phyloP scores from a whole-genome alignment of 2,329 filamentous ascomycete species.

The Aspergillus aculeatinus region DNA sequence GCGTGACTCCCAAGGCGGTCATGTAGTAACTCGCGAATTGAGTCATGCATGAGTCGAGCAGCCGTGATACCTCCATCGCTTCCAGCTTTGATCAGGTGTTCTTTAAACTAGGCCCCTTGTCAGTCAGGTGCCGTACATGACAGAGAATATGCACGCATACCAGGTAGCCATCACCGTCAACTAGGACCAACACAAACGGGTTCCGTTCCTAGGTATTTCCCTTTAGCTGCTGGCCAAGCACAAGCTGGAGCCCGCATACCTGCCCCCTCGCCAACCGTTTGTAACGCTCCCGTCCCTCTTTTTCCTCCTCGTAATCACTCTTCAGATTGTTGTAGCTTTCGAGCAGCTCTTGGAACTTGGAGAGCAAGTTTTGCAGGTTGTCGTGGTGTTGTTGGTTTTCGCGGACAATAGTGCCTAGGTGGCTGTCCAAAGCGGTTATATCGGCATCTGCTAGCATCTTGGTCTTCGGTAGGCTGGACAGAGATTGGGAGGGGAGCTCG shows the following conservation, averaged over 20 bases:
- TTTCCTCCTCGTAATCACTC: constrained; percentile 58
- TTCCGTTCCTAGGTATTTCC: constrained; percentile 45
- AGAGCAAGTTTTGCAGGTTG: constrained; percentile 34
- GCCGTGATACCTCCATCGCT: constrained; percentile 57
- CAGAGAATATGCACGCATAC: constrained; percentile 16
- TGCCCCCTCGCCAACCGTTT: constrained; percentile 52
- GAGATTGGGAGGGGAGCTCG: too few relatives aligned
- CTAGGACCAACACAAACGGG: constrained; percentile 60
- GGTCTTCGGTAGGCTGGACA: background rate
- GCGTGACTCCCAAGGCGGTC: constrained; percentile 45
- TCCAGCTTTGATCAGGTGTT: constrained; percentile 49
- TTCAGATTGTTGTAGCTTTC: constrained; percentile 56
- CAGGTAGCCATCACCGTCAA: constrained; percentile 63
- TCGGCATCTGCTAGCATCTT: constrained; percentile 22
- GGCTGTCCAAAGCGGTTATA: constrained; percentile 16
- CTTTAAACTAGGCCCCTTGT: constrained; percentile 55
- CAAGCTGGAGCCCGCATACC: constrained; percentile 23
- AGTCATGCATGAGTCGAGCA: constrained; percentile 54
- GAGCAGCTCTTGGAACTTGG: constrained; percentile 49
- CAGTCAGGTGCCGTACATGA: constrained; percentile 50
- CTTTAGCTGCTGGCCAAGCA: constrained; percentile 6
- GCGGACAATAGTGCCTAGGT: constrained; percentile 12
- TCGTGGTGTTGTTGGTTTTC: constrained; percentile 33
- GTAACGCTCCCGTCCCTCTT: constrained; percentile 55
- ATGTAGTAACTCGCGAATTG: constrained; percentile 49